Evolutionary conservation across 805 yeast species (phyloP), one percentile per base, ranked within the genome.

Genomic region (Candida montana): DNA sequence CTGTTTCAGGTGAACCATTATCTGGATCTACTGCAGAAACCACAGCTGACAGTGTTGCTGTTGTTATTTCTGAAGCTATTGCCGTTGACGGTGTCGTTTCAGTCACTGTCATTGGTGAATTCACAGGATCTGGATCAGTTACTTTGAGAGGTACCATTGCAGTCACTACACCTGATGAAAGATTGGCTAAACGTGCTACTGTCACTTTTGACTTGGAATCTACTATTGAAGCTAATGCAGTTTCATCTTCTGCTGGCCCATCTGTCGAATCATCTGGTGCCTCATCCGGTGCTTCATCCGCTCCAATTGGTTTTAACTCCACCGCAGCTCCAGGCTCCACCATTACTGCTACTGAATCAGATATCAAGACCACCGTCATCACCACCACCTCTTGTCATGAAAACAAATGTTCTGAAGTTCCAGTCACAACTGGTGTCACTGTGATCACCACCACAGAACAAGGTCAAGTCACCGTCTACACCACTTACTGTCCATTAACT

Each of bases 401-500:
- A 9, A 13, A 13, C n/a, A 13, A 8, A 5, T 26, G 29, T 13
- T 26, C 29, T 11, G 13, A 7, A 8, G 29, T 5, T 11, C 13
- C 12, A 8, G 29, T 26, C 11, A 26, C 29, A 7, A 26, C 29
- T 8, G 29, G 29, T 8, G n/a, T 26, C 27, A 10, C 31, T n/a
- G 18, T 29, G 10, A 18, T n/a, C 7, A 29, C 31, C 4, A 32
- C 17, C 5, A 55, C 64, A 5, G 38, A 42, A 12, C 43, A 44
- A 17, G 63, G 70, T 13, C 44, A 44, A 2, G 60, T 40, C 27
- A 72, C 72, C 10, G 55, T 17, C n/a, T 49, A 49, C 44, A 49
- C 52, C 32, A 49, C 52, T 12, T 49, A 44, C 38, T 49, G 52
- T 18, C 51, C 52, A 39, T 23, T 48, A 12, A 16, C 31, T n/a